Evolutionary conservation across 208 protist genomes (phyloP), one percentile per base, ranked within the genome.

Genomic region (Trypanosoma cruzi): DNA sequence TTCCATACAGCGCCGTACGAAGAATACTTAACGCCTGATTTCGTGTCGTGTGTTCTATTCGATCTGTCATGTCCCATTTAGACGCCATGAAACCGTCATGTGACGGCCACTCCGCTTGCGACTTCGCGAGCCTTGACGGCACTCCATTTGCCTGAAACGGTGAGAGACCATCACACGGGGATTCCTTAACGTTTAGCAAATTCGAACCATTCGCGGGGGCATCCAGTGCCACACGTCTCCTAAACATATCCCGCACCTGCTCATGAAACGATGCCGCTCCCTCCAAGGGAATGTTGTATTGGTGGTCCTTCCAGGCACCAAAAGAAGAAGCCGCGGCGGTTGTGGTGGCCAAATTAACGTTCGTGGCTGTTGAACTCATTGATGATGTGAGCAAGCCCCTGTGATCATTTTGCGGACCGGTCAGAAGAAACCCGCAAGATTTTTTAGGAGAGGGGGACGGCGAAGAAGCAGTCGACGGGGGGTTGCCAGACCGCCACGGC

Each of bases 231-330:
- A 32, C 53, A 50, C 53, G 53, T 16, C 11, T 59, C 22, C 26
- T 50, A 53, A 61, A 53, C 16, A n/a, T 26, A 31, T 40, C 34
- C 54, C 60, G 3, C 52, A 68, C 36, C 24, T 61, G 24, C n/a
- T 68, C 4, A n/a, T 52, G 14, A 32, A 53, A 42, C 42, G 37
- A 36, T n/a, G 18, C 2, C 0, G 56, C 28, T 18, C 13, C 20
- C 26, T 59, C 36, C 26, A 53, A n/a, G 31, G 53, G 28, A 57
- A 60, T 61, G 28, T 60, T 61, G 40, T 68, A 61, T 28, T 52
- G 28, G 40, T 68, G 53, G 1, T 11, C 34, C 1, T 31, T 50
- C 26, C 20, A 54, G n/a, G 3, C 14, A 20, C 16, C 26, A 0
- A 18, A 37, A 20, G 6, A 11, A 52, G 7, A 10, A 29, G 11